phyloP scores from a whole-genome alignment of 345 rosid species.

The Psidium friedrichsthalianum region DNA sequence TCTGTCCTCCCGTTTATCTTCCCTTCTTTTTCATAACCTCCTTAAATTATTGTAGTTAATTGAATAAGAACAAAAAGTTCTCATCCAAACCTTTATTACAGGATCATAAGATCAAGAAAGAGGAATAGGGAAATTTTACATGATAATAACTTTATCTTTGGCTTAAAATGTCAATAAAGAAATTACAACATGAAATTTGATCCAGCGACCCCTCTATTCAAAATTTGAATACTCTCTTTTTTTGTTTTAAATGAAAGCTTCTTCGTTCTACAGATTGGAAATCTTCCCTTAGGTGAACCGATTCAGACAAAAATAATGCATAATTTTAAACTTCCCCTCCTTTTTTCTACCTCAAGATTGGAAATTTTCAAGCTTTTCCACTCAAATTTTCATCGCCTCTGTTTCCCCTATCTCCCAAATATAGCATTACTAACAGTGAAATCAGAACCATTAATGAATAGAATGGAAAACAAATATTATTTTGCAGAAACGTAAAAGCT shows the following conservation, averaged over 20 bases:
- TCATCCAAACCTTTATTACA: background rate
- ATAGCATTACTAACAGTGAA: background rate
- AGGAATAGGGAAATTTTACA: background rate
- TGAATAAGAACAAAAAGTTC: background rate
- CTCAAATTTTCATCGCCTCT: background rate
- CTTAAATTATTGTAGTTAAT: background rate
- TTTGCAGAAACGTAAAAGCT: background rate
- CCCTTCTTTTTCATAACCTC: background rate
- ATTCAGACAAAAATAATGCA: no score
- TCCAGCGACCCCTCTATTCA: background rate
- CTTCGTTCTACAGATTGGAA: no score
- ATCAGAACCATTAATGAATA: background rate
- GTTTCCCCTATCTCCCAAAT: background rate
- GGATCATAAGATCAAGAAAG: background rate
- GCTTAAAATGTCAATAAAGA: background rate
- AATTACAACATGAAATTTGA: background rate
- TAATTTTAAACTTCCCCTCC: background rate
- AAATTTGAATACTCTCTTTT: background rate
- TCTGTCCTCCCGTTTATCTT: background rate
- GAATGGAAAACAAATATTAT: background rate
- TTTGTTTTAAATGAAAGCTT: background rate
- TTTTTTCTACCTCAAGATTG: background rate
- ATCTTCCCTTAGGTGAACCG: background rate
- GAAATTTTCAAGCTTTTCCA: background rate
- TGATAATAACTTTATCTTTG: background rate